Conservation (phyloP, 768 basidiomycete species). For the Termitomyces sp. region DNA sequence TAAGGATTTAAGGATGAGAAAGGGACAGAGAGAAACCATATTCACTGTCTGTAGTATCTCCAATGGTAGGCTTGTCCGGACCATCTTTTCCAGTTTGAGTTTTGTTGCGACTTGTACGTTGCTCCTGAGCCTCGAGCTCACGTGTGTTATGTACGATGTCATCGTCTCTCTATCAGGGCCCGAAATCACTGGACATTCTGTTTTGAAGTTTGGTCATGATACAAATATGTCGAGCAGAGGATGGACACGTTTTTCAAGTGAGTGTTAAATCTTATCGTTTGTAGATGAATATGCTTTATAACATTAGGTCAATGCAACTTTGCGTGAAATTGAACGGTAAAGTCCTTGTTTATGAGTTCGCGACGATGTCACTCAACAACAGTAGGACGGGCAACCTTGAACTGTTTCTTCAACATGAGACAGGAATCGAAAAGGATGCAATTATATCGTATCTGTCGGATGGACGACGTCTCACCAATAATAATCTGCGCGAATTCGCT, state of each 20-base stretch:
- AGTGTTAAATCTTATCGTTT: not conserved
- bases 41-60: conserved; percentile 9
- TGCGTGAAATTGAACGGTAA: conserved; percentile 77
- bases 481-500: conserved; percentile 72
- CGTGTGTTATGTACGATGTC: not conserved
- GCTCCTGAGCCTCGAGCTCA: too few relatives aligned
- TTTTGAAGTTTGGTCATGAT: conserved; percentile 36
- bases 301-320: conserved; percentile 49
- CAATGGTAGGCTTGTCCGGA: not conserved
- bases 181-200: not conserved
- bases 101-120: too few relatives aligned
- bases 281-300: not conserved
- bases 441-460: conserved; percentile 77
- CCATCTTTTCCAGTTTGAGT: not conserved
- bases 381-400: conserved; percentile 64
- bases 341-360: conserved; percentile 8
- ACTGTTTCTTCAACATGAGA: conserved; percentile 63
- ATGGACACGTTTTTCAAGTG: conserved; percentile 59
- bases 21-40: not conserved
- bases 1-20: not conserved
- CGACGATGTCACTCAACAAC: not conserved
- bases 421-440: conserved; percentile 62
- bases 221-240: conserved; percentile 60
- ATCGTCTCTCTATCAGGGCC: not conserved
- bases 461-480: conserved; percentile 63